phyloP scores from a whole-genome alignment of 208 protist genomes.

The Kentomonas sorsogonicus region DNA sequence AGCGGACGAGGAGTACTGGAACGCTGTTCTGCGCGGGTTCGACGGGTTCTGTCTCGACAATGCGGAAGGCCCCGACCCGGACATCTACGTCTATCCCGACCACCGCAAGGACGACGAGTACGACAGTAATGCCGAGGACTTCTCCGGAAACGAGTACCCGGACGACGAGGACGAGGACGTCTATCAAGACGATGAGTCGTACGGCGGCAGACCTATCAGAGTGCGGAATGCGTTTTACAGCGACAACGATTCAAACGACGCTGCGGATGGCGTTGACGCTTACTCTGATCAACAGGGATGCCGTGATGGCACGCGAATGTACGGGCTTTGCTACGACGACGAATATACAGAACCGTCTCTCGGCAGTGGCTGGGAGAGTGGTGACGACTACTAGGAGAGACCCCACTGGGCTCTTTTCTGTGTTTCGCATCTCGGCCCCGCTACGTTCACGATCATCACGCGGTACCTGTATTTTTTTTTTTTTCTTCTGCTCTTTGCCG shows the following conservation, averaged over 20 bases:
- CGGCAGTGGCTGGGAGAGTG: conserved; percentile 46
- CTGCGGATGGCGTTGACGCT: too few species aligned
- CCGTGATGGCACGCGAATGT: conserved; percentile 9
- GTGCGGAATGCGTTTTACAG: too few species aligned
- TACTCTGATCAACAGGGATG: too few species aligned
- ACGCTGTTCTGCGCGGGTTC: too few species aligned
- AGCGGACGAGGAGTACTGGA: too few species aligned
- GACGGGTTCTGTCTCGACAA: conserved; percentile 25
- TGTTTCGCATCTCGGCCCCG: not conserved
- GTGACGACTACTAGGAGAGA: conserved; percentile 15
- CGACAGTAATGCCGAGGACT: conserved; percentile 88
- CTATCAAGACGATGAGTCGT: conserved; percentile 2
- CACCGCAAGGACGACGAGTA: conserved; percentile 88
- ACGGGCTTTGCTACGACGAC: conserved; percentile 48
- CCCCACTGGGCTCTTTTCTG: not conserved
- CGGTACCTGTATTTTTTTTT: not conserved
- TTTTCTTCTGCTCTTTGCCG: not conserved
- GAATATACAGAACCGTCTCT: conserved; percentile 39
- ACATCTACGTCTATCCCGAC: conserved; percentile 80
- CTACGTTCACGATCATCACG: not conserved
- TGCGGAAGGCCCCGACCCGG: conserved; percentile 28
- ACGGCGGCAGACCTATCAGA: conserved; percentile 15
- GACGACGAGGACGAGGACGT: conserved; percentile 39
- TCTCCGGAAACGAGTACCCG: conserved; percentile 82
- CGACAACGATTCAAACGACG: too few species aligned